phyloP scores from a whole-genome alignment of 2,329 filamentous ascomycete species.

The Alternaria sp. region DNA sequence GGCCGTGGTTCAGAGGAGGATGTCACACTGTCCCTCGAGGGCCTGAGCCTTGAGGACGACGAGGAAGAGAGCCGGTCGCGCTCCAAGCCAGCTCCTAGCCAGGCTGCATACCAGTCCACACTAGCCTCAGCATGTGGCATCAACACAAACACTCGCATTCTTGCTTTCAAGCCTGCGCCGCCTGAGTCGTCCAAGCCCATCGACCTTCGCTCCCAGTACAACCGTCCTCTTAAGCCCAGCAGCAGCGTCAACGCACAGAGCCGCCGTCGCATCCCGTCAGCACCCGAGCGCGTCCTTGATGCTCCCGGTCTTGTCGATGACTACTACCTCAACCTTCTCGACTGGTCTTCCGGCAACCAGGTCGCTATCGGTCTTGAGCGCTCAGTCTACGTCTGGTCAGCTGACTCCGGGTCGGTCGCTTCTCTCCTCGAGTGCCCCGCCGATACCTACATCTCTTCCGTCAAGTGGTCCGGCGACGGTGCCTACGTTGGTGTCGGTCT shows the following conservation, averaged over 20 bases:
- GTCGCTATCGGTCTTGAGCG: constrained; percentile 97
- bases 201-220: constrained; percentile 96
- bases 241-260: constrained; percentile 80
- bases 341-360: constrained; percentile 98
- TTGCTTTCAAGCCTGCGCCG: constrained; percentile 97
- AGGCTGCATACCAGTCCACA: constrained; percentile 89
- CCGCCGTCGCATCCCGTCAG: constrained; percentile 89
- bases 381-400: constrained; percentile 98
- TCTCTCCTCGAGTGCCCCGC: constrained; percentile 85
- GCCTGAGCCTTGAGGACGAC: constrained; percentile 76
- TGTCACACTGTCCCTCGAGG: constrained; percentile 75
- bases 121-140: constrained; percentile 91
- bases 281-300: constrained; percentile 94
- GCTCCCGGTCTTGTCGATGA: constrained; percentile 95
- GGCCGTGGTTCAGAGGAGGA: constrained; percentile 72
- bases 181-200: constrained; percentile 98
- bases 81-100: constrained; percentile 82
- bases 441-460: constrained; percentile 96
- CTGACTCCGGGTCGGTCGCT: constrained; percentile 87
- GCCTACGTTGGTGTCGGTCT: constrained; percentile 96
- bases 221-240: constrained; percentile 85
- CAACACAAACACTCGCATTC: constrained; percentile 90
- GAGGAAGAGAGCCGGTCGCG: constrained; percentile 68
- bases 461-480: constrained; percentile 98
- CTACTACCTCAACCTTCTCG: constrained; percentile 98